A percentile compares a stretch with the other conserved stretches of the same genome.
Conservation (phyloP, 2,329 filamentous ascomycete genomes). For the Fusarium begoniae region DNA sequence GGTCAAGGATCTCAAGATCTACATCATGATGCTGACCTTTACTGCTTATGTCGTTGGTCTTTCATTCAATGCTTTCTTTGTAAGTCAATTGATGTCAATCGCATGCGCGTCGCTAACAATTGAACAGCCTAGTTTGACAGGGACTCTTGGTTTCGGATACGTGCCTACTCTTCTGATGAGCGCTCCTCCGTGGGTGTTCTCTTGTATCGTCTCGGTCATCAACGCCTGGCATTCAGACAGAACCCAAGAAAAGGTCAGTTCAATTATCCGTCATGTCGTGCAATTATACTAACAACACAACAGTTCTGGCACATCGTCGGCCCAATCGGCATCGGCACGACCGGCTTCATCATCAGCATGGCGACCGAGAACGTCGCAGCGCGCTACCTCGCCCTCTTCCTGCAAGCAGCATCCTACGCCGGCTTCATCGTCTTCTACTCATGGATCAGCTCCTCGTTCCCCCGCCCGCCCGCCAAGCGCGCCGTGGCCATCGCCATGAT, state of each 20-base stretch:
- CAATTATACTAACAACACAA: background rate
- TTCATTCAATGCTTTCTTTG: conserved; percentile 68
- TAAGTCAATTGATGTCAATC: background rate
- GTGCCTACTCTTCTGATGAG: conserved; percentile 65
- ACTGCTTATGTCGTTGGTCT: conserved; percentile 68
- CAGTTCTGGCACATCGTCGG: conserved; percentile 67
- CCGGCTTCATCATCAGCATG: conserved; percentile 69
- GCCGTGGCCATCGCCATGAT: conserved; percentile 69
- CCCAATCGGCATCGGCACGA: conserved; percentile 61
- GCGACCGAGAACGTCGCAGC: conserved; percentile 63
- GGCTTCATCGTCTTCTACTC: conserved; percentile 68
- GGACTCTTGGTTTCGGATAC: conserved; percentile 62
- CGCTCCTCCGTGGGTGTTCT: conserved; percentile 67
- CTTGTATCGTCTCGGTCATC: conserved; percentile 64
- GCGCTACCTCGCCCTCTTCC: conserved; percentile 68
- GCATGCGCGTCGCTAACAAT: background rate
- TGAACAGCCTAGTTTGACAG: conserved; percentile 56
- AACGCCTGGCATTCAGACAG: conserved; percentile 66
- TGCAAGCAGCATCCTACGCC: conserved; percentile 66
- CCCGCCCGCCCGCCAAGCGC: conserved; percentile 67
- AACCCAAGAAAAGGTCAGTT: conserved; percentile 60
- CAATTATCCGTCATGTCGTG: background rate
- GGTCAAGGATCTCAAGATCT: conserved; percentile 69
- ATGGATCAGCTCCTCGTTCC: conserved; percentile 67
- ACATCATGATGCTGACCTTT: conserved; percentile 70